Conservation (phyloP, 2,329 filamentous ascomycete species). For the Colletotrichum sp. region DNA sequence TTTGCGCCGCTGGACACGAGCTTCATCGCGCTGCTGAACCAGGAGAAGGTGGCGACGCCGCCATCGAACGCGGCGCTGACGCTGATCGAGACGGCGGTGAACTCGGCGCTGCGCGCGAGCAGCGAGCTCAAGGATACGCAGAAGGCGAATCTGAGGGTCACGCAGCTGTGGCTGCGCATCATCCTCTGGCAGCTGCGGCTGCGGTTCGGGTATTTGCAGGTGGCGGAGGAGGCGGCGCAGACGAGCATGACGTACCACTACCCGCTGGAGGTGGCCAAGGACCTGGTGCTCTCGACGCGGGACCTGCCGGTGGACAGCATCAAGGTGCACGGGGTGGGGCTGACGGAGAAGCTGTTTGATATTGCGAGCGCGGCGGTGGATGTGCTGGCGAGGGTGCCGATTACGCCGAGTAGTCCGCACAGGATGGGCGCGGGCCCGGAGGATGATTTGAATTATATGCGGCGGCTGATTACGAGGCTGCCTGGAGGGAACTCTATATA, state of each 20-base stretch:
- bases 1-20: constrained; percentile 46
- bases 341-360: constrained; percentile 53
- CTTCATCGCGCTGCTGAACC: constrained; percentile 45
- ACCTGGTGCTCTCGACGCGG: constrained; percentile 41
- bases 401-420: constrained; percentile 29
- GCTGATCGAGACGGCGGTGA: constrained; percentile 39
- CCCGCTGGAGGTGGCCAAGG: constrained; percentile 45
- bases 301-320: constrained; percentile 43
- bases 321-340: constrained; percentile 46
- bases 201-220: constrained; percentile 43
- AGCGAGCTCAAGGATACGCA: constrained; percentile 44
- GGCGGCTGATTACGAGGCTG: constrained; percentile 39
- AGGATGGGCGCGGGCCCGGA: constrained; percentile 32
- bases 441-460: constrained; percentile 41
- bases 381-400: constrained; percentile 46
- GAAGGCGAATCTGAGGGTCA: constrained; percentile 48
- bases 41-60: constrained; percentile 35
- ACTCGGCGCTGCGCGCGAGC: constrained; percentile 37
- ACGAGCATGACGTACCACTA: constrained; percentile 45
- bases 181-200: constrained; percentile 51
- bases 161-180: constrained; percentile 49
- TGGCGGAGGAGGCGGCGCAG: constrained; percentile 32
- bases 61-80: constrained; percentile 37
- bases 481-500: constrained; percentile 43
- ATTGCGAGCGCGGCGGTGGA: constrained; percentile 49